Percentiles rank a stretch among this genome's conserved stretches.
These are phyloP conservation scores for Nematocida sp. DNA, from an alignment of 371 early-diverging fungal genomes.

Conservation along the genomic window DNA sequence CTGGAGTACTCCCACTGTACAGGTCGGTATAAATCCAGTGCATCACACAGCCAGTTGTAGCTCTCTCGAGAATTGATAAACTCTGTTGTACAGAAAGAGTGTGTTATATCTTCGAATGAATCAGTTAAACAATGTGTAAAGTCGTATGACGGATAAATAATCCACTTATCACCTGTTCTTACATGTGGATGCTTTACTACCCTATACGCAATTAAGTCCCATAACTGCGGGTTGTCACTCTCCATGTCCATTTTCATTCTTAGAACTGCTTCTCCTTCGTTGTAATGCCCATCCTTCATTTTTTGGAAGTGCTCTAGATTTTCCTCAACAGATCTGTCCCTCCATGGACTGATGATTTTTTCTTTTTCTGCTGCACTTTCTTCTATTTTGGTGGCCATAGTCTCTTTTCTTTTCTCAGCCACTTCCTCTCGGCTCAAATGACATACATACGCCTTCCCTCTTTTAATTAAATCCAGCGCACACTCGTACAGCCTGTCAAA, in stretches of 20 bases:
- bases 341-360: slow-evolving; percentile 84
- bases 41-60: slow-evolving; percentile 98
- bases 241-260: slow-evolving; percentile 97
- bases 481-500: slow-evolving; percentile 72
- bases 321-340: slow-evolving; percentile 84
- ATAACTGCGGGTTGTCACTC: slow-evolving; percentile 92
- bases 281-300: slow-evolving; percentile 92
- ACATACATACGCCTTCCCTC: slow-evolving; percentile 91
- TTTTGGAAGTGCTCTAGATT: slow-evolving; percentile 85
- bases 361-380: slow-evolving; percentile 47
- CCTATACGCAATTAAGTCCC: slow-evolving; percentile 96
- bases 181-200: slow-evolving; percentile 81
- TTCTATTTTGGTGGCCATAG: slow-evolving; percentile 54
- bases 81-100: slow-evolving; percentile 96
- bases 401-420: slow-evolving; percentile 76
- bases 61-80: slow-evolving; percentile 86
- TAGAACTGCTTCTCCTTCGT: slow-evolving; percentile 83
- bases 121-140: slow-evolving; percentile 96
- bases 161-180: slow-evolving; percentile 83
- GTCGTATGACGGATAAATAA: slow-evolving; percentile 98
- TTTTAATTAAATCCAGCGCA: slow-evolving; percentile 76
- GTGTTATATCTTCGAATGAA: slow-evolving; percentile 98
- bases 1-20: slow-evolving; percentile 99
- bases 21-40: slow-evolving; percentile 94
- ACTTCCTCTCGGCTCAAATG: slow-evolving; percentile 90